These are phyloP conservation scores for Linnemannia hyalina DNA, from an alignment of 192 early-diverging fungal species.

Conservation along the genomic window DNA sequence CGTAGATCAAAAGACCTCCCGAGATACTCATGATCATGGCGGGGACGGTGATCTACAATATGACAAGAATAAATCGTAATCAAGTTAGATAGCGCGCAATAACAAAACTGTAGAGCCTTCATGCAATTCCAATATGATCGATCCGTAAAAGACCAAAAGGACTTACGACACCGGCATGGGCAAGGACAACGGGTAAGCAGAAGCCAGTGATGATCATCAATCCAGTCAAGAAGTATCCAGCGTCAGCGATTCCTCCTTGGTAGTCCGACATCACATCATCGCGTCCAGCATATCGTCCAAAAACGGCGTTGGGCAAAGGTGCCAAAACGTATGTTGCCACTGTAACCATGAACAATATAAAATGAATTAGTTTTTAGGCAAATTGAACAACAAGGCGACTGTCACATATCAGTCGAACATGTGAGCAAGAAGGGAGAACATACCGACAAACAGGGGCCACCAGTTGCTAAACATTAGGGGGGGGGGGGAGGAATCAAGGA, in stretches of 20 bases:
- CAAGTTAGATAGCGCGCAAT: neutral
- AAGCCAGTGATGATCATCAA: conserved; percentile 95
- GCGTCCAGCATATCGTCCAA: conserved; percentile 75
- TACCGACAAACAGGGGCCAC: conserved; percentile 93
- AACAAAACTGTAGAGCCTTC: neutral
- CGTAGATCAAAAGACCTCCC: conserved; percentile 95
- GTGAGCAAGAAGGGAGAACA: neutral
- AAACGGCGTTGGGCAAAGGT: conserved; percentile 91
- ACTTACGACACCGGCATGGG: conserved; percentile 83
- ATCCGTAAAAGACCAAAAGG: neutral
- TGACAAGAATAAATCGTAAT: neutral
- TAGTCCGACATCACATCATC: conserved; percentile 79
- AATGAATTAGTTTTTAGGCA: neutral
- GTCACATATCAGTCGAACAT: neutral
- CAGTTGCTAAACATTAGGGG: conserved; percentile 80
- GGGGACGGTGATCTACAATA: conserved; percentile 74
- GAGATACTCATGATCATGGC: conserved; percentile 93
- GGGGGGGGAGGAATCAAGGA: conserved; percentile 10
- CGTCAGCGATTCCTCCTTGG: conserved; percentile 70
- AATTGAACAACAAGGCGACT: neutral
- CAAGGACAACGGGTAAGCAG: conserved; percentile 83
- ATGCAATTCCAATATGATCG: neutral
- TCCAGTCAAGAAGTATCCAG: conserved; percentile 89
- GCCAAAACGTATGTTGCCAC: conserved; percentile 94
- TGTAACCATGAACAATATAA: neutral